phyloP scores from a whole-genome alignment of 345 rosid genomes.

The Abelmoschus esculentus region DNA sequence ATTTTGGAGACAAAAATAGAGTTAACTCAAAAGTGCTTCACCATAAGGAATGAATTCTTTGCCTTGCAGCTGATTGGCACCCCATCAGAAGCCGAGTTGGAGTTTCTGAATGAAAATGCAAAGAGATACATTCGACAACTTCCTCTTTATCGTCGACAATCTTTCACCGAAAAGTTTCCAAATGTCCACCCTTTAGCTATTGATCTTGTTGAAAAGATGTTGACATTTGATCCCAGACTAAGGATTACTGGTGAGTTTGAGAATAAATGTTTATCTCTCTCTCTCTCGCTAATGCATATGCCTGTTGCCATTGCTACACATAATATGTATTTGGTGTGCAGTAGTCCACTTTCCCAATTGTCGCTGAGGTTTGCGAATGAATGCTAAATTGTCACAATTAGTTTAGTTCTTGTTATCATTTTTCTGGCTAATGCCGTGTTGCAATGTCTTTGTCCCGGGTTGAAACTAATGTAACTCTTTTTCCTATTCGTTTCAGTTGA shows the following conservation, averaged over 20 bases:
- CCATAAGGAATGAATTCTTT: constrained; percentile 8
- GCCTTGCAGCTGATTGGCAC: constrained; percentile 74
- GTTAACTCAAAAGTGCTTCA: neutral
- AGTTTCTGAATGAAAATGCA: constrained; percentile 65
- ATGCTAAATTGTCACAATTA: neutral
- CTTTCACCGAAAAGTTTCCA: constrained; percentile 71
- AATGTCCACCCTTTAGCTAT: constrained; percentile 61
- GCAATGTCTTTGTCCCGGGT: neutral
- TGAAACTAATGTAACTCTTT: neutral
- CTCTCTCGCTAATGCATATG: neutral
- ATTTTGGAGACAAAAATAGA: neutral
- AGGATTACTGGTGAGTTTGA: constrained; percentile 67
- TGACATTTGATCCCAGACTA: constrained; percentile 72
- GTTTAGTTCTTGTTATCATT: neutral
- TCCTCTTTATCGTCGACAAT: constrained; percentile 51
- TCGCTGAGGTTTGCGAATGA: neutral
- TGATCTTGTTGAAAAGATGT: constrained; percentile 87
- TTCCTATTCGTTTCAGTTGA: constrained; percentile 39
- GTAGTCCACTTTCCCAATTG: neutral
- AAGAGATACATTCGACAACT: constrained; percentile 69
- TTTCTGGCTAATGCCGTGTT: neutral
- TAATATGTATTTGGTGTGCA: neutral
- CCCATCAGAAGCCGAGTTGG: constrained; percentile 79
- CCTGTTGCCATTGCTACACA: neutral
- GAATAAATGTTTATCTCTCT: neutral